Evolutionary conservation across 2,329 filamentous ascomycete genomes (phyloP).

Genomic region (Calonectria ilicicola): DNA sequence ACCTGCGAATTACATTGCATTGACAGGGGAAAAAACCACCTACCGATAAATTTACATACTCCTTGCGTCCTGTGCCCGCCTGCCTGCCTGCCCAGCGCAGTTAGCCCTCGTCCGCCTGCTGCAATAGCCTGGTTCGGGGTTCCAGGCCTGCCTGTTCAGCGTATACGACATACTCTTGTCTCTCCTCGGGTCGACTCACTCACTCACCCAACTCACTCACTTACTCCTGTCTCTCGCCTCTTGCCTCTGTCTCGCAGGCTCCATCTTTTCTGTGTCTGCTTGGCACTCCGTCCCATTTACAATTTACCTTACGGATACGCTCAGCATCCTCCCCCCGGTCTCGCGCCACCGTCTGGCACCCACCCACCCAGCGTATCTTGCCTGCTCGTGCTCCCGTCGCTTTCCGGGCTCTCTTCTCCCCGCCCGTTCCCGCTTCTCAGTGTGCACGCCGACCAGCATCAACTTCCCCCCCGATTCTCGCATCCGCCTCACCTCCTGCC

Average conservation of each 20-base stretch:
- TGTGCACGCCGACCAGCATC: slow-evolving; percentile 15
- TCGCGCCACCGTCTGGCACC: slow-evolving; percentile 22
- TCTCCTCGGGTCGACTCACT: slow-evolving; percentile 13
- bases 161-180: background rate
- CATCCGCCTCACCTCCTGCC: slow-evolving; percentile 8
- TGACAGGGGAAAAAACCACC: background rate
- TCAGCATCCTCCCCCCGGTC: slow-evolving; percentile 5
- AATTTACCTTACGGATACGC: slow-evolving; percentile 6
- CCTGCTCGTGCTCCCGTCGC: slow-evolving; percentile 15
- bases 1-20: background rate
- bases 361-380: slow-evolving; percentile 4
- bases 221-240: slow-evolving; percentile 13
- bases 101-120: background rate
- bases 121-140: background rate
- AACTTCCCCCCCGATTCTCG: slow-evolving; percentile 14
- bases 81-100: background rate
- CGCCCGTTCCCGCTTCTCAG: slow-evolving; percentile 21
- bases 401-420: slow-evolving; percentile 25
- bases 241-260: background rate
- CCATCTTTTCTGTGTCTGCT: slow-evolving; percentile 13
- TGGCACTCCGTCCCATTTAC: slow-evolving; percentile 13
- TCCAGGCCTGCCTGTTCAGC: background rate
- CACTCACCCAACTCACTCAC: background rate
- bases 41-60: background rate
- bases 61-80: background rate